These are phyloP conservation scores for Strobilomyces confusus DNA, from an alignment of 768 basidiomycete genomes.

Conservation along the genomic window DNA sequence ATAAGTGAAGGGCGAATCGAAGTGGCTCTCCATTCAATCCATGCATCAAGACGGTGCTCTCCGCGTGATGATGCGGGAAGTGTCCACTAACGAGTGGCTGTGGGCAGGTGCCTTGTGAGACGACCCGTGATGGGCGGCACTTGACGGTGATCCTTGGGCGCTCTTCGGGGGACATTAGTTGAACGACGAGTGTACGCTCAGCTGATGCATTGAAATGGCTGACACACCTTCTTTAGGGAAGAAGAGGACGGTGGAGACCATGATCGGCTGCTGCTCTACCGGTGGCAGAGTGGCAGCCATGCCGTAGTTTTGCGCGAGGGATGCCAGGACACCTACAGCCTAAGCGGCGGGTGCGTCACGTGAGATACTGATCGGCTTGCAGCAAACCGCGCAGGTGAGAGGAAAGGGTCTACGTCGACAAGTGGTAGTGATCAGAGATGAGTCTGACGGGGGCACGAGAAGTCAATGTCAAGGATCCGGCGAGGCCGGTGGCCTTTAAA, in stretches of 20 bases:
- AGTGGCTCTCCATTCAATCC: too few relatives aligned
- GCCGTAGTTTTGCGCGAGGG: slow-evolving; percentile 49
- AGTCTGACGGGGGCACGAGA: slow-evolving; percentile 11
- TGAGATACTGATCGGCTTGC: slow-evolving; percentile 65
- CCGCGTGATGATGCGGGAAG: slow-evolving; percentile 56
- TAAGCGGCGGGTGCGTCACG: slow-evolving; percentile 89
- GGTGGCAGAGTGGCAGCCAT: slow-evolving; percentile 75
- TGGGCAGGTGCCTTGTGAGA: slow-evolving; percentile 69
- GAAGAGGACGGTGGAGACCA: slow-evolving; percentile 77
- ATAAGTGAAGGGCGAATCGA: too few relatives aligned
- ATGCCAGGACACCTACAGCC: slow-evolving; percentile 50
- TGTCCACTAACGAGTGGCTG: slow-evolving; percentile 57
- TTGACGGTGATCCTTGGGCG: slow-evolving; percentile 70
- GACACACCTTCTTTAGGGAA: slow-evolving; percentile 67
- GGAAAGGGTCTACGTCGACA: slow-evolving; percentile 48
- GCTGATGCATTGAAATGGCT: not conserved
- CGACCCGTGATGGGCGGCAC: slow-evolving; percentile 67
- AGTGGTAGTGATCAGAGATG: slow-evolving; percentile 18
- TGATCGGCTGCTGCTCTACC: slow-evolving; percentile 60
- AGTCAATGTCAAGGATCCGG: slow-evolving; percentile 3
- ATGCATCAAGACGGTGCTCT: slow-evolving; percentile 39
- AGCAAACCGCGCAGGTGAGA: slow-evolving; percentile 69
- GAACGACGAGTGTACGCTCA: slow-evolving; percentile 7
- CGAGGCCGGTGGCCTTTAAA: slow-evolving; percentile 11
- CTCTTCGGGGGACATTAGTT: slow-evolving; percentile 42